A percentile compares a stretch with the other conserved stretches of the same genome.
These are phyloP conservation scores for Lipomyces starkeyi DNA, from an alignment of 805 yeast species.

Conservation along the genomic window DNA sequence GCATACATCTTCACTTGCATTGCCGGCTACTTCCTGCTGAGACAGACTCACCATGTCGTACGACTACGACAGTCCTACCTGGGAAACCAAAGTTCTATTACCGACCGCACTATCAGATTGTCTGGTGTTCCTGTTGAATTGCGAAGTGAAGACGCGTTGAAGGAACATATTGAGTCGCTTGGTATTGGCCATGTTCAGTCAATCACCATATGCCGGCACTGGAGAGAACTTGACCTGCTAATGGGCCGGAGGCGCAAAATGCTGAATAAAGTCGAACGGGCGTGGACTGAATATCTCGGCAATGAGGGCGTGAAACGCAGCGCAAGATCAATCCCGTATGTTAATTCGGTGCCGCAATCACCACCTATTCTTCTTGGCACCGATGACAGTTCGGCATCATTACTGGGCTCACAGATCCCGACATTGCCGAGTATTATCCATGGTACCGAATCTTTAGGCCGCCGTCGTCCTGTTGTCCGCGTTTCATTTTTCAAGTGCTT, in stretches of 20 bases:
- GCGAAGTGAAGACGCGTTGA: conserved; percentile 71
- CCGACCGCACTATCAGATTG: conserved; percentile 83
- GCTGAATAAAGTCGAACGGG: conserved; percentile 64
- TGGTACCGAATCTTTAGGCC: conserved; percentile 20
- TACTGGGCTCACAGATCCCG: conserved; percentile 15
- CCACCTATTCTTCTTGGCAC: conserved; percentile 32
- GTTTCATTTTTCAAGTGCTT: conserved; percentile 65
- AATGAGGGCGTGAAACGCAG: conserved; percentile 35
- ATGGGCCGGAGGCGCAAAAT: conserved; percentile 63
- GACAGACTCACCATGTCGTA: conserved; percentile 76
- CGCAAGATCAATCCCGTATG: conserved; percentile 28
- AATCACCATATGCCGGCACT: conserved; percentile 82
- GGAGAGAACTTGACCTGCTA: conserved; percentile 74
- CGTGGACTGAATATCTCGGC: conserved; percentile 74
- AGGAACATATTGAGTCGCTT: conserved; percentile 74
- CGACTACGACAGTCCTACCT: conserved; percentile 75
- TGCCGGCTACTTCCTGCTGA: conserved; percentile 63
- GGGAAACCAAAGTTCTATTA: conserved; percentile 85
- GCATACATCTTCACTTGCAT: conserved; percentile 83
- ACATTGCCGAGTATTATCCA: conserved; percentile 28
- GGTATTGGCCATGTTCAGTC: conserved; percentile 81
- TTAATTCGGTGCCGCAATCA: conserved; percentile 32
- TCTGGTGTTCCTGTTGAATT: conserved; percentile 88
- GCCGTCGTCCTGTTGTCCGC: conserved; percentile 64
- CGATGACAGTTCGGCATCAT: conserved; percentile 26